These are phyloP conservation scores for Penstemon newberryi DNA, from an alignment of 257 asterid genomes.

Conservation along the genomic window DNA sequence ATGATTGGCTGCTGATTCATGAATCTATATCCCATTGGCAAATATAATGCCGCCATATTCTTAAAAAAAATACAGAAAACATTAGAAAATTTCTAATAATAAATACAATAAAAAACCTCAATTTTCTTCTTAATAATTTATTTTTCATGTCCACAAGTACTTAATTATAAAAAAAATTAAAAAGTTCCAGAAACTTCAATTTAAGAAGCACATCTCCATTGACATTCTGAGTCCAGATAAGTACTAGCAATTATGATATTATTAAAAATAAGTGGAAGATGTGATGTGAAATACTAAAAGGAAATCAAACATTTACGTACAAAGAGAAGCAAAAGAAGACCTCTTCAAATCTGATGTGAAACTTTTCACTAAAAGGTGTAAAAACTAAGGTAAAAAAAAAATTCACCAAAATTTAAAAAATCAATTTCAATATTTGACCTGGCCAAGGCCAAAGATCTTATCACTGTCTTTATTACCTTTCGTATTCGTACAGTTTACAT, in stretches of 20 bases:
- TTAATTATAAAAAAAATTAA: too few species aligned
- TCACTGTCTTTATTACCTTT: conserved; percentile 39
- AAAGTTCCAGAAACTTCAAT: too few species aligned
- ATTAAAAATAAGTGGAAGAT: background rate
- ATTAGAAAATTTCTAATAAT: too few species aligned
- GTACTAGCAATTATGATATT: background rate
- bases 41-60: too few species aligned
- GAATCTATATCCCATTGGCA: too few species aligned
- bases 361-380: conserved; percentile 47
- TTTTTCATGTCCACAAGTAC: too few species aligned
- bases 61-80: too few species aligned
- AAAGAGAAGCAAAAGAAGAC: conserved; percentile 20
- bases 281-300: too few species aligned
- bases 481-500: conserved; percentile 19
- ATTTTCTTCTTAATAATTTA: too few species aligned
- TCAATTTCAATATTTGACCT: conserved; percentile 28
- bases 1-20: too few species aligned
- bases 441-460: conserved; percentile 16
- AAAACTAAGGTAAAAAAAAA: conserved; percentile 29
- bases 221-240: conserved; percentile 29
- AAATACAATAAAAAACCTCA: too few species aligned
- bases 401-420: conserved; percentile 30
- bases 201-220: conserved; percentile 1
- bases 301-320: conserved; percentile 8
- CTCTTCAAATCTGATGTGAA: conserved; percentile 41